Conservation (phyloP, 805 yeast genomes). For the Kluyveromyces lactis region DNA sequence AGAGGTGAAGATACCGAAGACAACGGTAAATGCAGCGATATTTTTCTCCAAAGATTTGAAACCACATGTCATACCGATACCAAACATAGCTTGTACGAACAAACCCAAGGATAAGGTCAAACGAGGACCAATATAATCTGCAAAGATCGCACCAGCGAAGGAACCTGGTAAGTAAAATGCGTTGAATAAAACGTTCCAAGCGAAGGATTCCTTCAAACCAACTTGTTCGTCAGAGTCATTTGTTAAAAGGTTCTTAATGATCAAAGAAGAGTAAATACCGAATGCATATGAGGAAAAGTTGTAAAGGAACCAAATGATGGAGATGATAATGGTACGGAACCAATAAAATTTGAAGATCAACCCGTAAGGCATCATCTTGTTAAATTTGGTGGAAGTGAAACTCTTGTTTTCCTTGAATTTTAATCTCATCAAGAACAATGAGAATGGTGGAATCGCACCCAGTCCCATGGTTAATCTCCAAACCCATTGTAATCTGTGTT, state of each 20-base stretch:
- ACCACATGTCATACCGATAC: slow-evolving; percentile 74
- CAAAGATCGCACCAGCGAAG: slow-evolving; percentile 69
- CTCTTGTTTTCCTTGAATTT: slow-evolving; percentile 67
- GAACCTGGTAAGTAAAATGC: slow-evolving; percentile 88
- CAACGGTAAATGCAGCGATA: slow-evolving; percentile 74
- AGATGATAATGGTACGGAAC: slow-evolving; percentile 63
- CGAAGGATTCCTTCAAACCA: slow-evolving; percentile 66
- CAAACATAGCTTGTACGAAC: slow-evolving; percentile 63
- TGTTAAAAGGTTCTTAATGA: slow-evolving; percentile 49
- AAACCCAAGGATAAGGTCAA: slow-evolving; percentile 66
- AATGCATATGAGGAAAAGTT: slow-evolving; percentile 85
- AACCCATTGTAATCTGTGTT: slow-evolving; percentile 63
- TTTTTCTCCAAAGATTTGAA: slow-evolving; percentile 47
- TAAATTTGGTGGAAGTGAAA: slow-evolving; percentile 64
- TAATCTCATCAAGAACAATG: slow-evolving; percentile 69
- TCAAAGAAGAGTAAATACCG: slow-evolving; percentile 72
- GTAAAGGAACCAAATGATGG: slow-evolving; percentile 84
- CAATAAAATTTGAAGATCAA: slow-evolving; percentile 72
- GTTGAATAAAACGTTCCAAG: slow-evolving; percentile 88
- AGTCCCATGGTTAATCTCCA: slow-evolving; percentile 90
- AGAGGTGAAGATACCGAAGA: slow-evolving; percentile 79
- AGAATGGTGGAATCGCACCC: slow-evolving; percentile 82
- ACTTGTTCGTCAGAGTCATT: slow-evolving; percentile 33
- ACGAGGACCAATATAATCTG: slow-evolving; percentile 93
- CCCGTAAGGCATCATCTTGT: slow-evolving; percentile 56